phyloP scores from a whole-genome alignment of 768 basidiomycete genomes.

The Rhizopogon roseolus region DNA sequence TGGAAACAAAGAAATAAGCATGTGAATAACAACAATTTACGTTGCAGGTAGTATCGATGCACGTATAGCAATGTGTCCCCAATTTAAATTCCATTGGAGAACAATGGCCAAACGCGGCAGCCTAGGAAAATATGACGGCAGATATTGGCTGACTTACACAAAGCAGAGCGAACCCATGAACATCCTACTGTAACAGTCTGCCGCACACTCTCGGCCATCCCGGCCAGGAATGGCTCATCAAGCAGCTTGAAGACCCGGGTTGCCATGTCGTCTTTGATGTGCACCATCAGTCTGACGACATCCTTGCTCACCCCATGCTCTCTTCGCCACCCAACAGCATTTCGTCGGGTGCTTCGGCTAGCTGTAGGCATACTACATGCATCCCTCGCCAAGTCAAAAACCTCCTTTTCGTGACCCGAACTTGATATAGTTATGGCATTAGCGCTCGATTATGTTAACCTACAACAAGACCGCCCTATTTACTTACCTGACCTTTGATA shows the following conservation, averaged over 20 bases:
- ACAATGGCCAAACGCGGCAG: not conserved
- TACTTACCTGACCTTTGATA: constrained; percentile 97
- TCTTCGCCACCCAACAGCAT: constrained; percentile 33
- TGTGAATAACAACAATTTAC: not conserved
- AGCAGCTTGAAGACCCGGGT: constrained; percentile 72
- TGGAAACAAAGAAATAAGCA: not conserved
- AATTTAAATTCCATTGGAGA: not conserved
- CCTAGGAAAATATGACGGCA: not conserved
- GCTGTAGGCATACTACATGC: constrained; percentile 28
- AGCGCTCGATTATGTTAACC: constrained; percentile 82
- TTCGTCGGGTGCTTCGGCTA: not conserved
- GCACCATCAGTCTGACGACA: constrained; percentile 83
- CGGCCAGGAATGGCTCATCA: constrained; percentile 78
- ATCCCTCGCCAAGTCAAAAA: constrained; percentile 85
- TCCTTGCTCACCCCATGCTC: constrained; percentile 33
- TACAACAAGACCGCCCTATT: constrained; percentile 75
- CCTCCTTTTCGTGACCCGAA: constrained; percentile 39
- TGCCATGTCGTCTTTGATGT: constrained; percentile 91
- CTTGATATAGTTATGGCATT: no score
- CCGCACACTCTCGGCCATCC: constrained; percentile 62
- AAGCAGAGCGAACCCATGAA: constrained; percentile 74
- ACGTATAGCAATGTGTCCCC: not conserved
- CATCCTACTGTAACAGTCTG: constrained; percentile 92
- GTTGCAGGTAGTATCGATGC: not conserved
- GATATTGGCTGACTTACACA: constrained; percentile 49